Conservation (phyloP, 2,329 filamentous ascomycete species). For the Rhynchosporium graminicola region DNA sequence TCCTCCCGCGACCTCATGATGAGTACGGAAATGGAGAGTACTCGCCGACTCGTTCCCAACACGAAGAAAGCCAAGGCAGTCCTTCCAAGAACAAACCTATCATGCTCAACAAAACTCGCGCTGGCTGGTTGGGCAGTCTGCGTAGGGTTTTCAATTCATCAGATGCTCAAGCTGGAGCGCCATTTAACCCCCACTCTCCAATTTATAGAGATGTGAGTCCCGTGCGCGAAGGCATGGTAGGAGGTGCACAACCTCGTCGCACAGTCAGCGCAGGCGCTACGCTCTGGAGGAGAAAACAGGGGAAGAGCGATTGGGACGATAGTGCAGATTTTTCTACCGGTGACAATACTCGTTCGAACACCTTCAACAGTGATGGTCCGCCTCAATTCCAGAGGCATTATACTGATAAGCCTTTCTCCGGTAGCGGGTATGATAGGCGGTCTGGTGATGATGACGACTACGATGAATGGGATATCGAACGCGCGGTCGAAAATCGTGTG, state of each 20-base stretch:
- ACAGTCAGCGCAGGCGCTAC: constrained; percentile 50
- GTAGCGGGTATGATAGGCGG: constrained; percentile 23
- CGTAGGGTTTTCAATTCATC: constrained; percentile 41
- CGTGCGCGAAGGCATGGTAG: constrained; percentile 28
- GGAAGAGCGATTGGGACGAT: constrained; percentile 53
- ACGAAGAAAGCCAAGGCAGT: constrained; percentile 46
- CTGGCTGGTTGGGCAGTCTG: constrained; percentile 66
- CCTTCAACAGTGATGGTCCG: constrained; percentile 25
- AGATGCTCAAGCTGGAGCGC: constrained; percentile 12
- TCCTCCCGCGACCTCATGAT: constrained; percentile 37
- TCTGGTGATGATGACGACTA: constrained; percentile 42
- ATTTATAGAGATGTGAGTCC: constrained; percentile 29
- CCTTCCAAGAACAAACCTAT: constrained; percentile 57
- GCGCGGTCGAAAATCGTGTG: constrained; percentile 67
- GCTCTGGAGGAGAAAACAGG: constrained; percentile 51
- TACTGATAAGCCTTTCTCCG: not conserved
- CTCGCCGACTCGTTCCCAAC: constrained; percentile 27
- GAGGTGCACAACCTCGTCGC: constrained; percentile 42
- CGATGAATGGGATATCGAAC: constrained; percentile 73
- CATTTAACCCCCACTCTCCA: constrained; percentile 5
- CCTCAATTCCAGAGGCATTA: not conserved
- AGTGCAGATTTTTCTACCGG: constrained; percentile 22
- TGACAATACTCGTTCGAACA: constrained; percentile 25
- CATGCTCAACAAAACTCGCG: constrained; percentile 23
- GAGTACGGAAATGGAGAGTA: constrained; percentile 21